These are phyloP conservation scores for Jamesozyma piceae DNA, from an alignment of 805 yeast species.

Conservation along the genomic window DNA sequence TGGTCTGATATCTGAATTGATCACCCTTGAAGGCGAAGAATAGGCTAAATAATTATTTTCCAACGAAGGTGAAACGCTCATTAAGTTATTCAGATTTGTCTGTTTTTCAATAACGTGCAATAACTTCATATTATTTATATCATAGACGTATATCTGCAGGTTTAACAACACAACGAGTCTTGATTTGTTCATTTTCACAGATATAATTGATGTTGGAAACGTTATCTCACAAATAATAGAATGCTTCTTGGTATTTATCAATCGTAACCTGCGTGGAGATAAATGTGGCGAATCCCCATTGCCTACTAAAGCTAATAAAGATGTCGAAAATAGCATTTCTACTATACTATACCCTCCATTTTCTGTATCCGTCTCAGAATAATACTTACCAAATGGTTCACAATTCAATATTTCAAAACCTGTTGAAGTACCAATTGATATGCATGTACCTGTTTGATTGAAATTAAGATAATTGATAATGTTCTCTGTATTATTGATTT, in stretches of 20 bases:
- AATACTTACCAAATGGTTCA: constrained; percentile 52
- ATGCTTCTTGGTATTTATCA: constrained; percentile 63
- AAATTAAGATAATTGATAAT: constrained; percentile 47
- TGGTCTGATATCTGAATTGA: constrained; percentile 26
- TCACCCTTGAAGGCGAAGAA: constrained; percentile 41
- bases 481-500: not conserved
- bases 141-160: constrained; percentile 63
- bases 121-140: constrained; percentile 57
- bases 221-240: constrained; percentile 58
- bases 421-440: constrained; percentile 54
- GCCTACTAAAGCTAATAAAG: constrained; percentile 61
- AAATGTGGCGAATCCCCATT: constrained; percentile 55
- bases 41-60: constrained; percentile 55
- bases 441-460: constrained; percentile 65
- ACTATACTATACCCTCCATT: constrained; percentile 50
- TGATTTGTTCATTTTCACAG: constrained; percentile 55
- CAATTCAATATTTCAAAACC: constrained; percentile 64
- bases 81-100: constrained; percentile 26
- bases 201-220: constrained; percentile 52
- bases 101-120: constrained; percentile 29
- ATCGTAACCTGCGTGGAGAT: constrained; percentile 72
- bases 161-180: constrained; percentile 51
- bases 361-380: constrained; percentile 25
- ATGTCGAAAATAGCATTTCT: constrained; percentile 67
- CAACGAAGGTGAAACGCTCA: constrained; percentile 48